Base-by-base conservation (phyloP, 345 rosid species). In the Moricandia moricandioides region DNA sequence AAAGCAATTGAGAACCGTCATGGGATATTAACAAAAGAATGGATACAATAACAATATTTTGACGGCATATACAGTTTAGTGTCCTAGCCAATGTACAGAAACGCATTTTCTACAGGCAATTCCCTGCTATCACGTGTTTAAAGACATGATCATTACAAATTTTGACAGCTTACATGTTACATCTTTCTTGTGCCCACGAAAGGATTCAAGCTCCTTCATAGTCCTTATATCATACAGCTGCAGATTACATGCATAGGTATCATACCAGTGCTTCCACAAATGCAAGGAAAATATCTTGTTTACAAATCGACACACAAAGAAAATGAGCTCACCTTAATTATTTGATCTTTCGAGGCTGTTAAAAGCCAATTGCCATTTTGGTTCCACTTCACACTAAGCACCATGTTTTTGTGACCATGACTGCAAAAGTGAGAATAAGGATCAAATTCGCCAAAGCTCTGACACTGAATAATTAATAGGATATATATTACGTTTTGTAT, bases 141-240 rank as follows among this genome's bases (percentile, higher is more conserved):
- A 69, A 73, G 40, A 67, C 56, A 73, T 60, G 77, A 43, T 40
- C 40, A 52, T 45, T 29, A 62, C 52, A 68, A 35, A 72, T 65
- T 67, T 39, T 59, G 73, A 67, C 14, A 18, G 21, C 99, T 87
- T 81, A 95, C 99, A 83, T 75, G 96, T 92, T 64, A 95, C 92
- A 79, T 95, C 98, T 83, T 95, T 95, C 24, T 84, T 83, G 71
- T 95, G 97, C 17, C 99, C 97, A 57, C 97, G 97, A 81, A 90
- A 95, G 71, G 99, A 92, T 82, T 95, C 96, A 80, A 95, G 97
- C 85, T 90, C 99, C 85, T 95, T 95, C 99, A 95, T 95, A 59
- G 99, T 93, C 78, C 99, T 87, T 58, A 95, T 89, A 75, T 95
- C 99, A 80, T 92, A 95, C 51, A 95, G 94, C 99, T 95, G 85